Base-by-base conservation (phyloP, 345 rosid species). In the Sapria himalayana region DNA sequence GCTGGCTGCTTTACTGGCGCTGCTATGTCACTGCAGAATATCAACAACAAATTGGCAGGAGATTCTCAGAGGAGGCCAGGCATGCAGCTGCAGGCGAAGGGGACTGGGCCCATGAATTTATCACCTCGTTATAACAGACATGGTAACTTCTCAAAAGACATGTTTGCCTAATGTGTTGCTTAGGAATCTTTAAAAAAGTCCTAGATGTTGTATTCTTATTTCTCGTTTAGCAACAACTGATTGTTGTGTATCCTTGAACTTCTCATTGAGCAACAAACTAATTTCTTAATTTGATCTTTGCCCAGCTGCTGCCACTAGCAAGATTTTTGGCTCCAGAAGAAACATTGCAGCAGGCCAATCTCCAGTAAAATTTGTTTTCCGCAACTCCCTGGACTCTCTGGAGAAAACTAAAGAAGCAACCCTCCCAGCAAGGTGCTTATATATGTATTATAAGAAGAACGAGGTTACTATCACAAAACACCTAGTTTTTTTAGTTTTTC, bases 11-110 rank as follows among this genome's bases (percentile, higher is more conserved):
- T n/a, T n/a, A n/a, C n/a, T n/a, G n/a, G n/a, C n/a, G n/a, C n/a
- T n/a, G n/a, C n/a, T n/a, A n/a, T n/a, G 33, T 37, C 54, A 6
- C 29, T 58, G 46, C 81, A 77, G 93, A 72, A 36, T 53, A 33
- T 23, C 46, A 66, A 49, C 63, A 73, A 49, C 65, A 75, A 58
- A 72, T 93, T 71, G 60, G 47, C 78, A 38, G 64, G 68, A 32
- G 96, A 78, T 52, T 18, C 84, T 49, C 79, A 62, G 32, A 61
- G 81, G 86, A 74, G 68, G 58, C 56, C 86, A 63, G 63, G 81
- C 44, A 49, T 69, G 14, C 67, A 61, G 20, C 73, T 78, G 25
- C 67, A 72, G 39, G 96, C 81, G 21, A 62, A 47, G 29, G 71
- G 74, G 67, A 72, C 70, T 42, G 73, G 66, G 42, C 73, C 79